Evolutionary conservation across 495 filamentous ascomycete species (phyloP).

Genomic region (Hapsidospora chrysogenum): DNA sequence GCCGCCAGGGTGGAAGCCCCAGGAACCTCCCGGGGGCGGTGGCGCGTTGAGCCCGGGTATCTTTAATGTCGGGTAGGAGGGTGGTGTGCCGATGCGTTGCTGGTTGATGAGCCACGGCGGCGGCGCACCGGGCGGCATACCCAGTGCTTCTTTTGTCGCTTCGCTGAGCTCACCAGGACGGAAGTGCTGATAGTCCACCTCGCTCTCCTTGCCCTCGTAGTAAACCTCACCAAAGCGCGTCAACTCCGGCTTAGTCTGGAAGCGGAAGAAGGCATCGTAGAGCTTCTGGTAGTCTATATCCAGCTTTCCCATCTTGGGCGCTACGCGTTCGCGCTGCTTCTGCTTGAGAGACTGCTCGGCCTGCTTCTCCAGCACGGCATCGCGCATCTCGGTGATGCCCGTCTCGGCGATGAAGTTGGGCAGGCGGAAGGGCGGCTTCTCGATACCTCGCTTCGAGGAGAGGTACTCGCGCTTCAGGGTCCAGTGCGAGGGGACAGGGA

Average conservation of each 20-base stretch:
- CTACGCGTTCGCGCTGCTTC: slow-evolving; percentile 86
- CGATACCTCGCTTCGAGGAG: slow-evolving; percentile 86
- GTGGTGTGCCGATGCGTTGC: slow-evolving; percentile 83
- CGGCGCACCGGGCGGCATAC: slow-evolving; percentile 84
- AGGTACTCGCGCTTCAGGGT: slow-evolving; percentile 91
- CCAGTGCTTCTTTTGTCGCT: slow-evolving; percentile 79
- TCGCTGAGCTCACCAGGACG: slow-evolving; percentile 83
- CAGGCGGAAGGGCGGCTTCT: slow-evolving; percentile 82
- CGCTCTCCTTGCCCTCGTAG: slow-evolving; percentile 96
- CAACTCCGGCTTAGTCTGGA: slow-evolving; percentile 86
- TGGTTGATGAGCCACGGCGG: slow-evolving; percentile 96
- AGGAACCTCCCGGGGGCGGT: slow-evolving; percentile 77
- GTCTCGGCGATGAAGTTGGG: slow-evolving; percentile 97
- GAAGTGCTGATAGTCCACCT: slow-evolving; percentile 82
- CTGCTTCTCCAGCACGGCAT: slow-evolving; percentile 90
- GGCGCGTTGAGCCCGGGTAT: slow-evolving; percentile 94
- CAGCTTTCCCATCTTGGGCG: slow-evolving; percentile 91
- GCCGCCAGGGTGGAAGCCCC: slow-evolving; percentile 91
- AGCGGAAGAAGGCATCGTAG: slow-evolving; percentile 94
- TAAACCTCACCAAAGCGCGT: slow-evolving; percentile 96
- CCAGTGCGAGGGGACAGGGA: slow-evolving; percentile 90
- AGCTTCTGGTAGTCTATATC: slow-evolving; percentile 98
- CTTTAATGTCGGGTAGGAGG: slow-evolving; percentile 81
- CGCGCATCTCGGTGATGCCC: slow-evolving; percentile 93
- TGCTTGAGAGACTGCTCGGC: slow-evolving; percentile 80